Percentiles rank a stretch among this genome's conserved stretches.
Conservation (phyloP, 2,329 filamentous ascomycete genomes). For the Aspergillus brasiliensis region DNA sequence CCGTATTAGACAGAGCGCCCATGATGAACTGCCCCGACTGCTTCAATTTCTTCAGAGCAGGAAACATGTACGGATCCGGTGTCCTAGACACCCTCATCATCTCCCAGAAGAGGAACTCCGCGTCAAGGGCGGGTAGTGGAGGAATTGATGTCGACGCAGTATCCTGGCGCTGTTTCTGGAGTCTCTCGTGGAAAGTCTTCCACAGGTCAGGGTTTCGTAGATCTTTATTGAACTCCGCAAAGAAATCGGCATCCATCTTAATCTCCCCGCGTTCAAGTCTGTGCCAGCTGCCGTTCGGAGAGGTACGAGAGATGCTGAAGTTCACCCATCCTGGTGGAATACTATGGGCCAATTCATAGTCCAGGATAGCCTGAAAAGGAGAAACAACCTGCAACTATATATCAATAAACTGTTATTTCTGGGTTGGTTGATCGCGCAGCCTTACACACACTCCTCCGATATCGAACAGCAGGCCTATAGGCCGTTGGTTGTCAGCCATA, state of each 20-base stretch:
- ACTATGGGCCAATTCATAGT: constrained; percentile 75
- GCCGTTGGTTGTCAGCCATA: constrained; percentile 51
- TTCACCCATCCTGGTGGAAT: constrained; percentile 93
- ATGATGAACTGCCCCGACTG: constrained; percentile 68
- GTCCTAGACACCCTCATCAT: constrained; percentile 78
- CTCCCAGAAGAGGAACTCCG: constrained; percentile 77
- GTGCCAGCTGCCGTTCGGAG: constrained; percentile 84
- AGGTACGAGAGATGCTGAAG: constrained; percentile 77
- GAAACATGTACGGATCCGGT: constrained; percentile 86
- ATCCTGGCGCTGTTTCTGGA: constrained; percentile 30
- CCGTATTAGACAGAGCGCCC: constrained; percentile 85
- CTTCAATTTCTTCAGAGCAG: constrained; percentile 71
- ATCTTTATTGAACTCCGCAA: constrained; percentile 72
- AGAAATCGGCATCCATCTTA: constrained; percentile 73
- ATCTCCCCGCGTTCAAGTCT: constrained; percentile 83
- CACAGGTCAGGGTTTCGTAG: constrained; percentile 69
- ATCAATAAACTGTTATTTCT: constrained; percentile 11
- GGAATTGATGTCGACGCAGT: constrained; percentile 48
- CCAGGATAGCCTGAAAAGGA: constrained; percentile 88
- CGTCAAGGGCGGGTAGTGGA: constrained; percentile 72
- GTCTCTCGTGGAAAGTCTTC: constrained; percentile 58
- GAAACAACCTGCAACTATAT: constrained; percentile 69
- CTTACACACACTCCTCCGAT: constrained; percentile 96
- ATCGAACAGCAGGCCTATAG: constrained; percentile 84
- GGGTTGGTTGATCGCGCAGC: not conserved